A percentile compares a stretch with the other conserved stretches of the same genome.
Conservation (phyloP, 208 protist species). For the Trypanosoma mega region DNA sequence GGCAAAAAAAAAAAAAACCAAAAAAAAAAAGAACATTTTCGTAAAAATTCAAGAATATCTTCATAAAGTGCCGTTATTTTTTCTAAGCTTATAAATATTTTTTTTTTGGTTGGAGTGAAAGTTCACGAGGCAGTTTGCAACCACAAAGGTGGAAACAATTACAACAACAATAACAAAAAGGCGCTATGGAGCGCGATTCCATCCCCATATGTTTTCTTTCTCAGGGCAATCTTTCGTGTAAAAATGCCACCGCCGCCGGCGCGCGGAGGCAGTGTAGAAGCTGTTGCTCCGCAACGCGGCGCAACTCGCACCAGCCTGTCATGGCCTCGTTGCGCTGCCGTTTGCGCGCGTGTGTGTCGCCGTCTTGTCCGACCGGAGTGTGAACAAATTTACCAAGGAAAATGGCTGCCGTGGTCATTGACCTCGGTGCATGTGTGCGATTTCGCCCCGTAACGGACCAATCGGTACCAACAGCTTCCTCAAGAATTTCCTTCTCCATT, state of each 20-base stretch:
- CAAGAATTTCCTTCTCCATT: constrained; percentile 1
- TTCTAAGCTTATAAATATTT: no score
- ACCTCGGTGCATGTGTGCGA: neutral
- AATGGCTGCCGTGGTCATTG: constrained; percentile 3
- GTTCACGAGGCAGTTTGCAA: no score
- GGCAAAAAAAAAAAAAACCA: neutral
- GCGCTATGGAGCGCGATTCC: neutral
- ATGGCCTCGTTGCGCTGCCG: neutral
- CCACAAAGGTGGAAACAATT: neutral
- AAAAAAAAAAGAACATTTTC: neutral
- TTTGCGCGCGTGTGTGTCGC: neutral
- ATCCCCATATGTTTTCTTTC: neutral
- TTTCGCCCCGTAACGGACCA: neutral
- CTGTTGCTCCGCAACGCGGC: constrained; percentile 9
- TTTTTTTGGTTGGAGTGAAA: no score
- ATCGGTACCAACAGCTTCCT: neutral
- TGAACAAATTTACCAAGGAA: constrained; percentile 1
- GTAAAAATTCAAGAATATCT: no score
- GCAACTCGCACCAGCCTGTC: neutral
- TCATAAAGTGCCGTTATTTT: no score
- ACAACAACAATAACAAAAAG: neutral
- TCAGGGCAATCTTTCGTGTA: neutral
- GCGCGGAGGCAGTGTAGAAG: constrained; percentile 6
- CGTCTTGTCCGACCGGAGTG: neutral
- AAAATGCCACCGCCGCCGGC: neutral